phyloP scores from a whole-genome alignment of 768 basidiomycete species.

The Phylloporus scabripes region DNA sequence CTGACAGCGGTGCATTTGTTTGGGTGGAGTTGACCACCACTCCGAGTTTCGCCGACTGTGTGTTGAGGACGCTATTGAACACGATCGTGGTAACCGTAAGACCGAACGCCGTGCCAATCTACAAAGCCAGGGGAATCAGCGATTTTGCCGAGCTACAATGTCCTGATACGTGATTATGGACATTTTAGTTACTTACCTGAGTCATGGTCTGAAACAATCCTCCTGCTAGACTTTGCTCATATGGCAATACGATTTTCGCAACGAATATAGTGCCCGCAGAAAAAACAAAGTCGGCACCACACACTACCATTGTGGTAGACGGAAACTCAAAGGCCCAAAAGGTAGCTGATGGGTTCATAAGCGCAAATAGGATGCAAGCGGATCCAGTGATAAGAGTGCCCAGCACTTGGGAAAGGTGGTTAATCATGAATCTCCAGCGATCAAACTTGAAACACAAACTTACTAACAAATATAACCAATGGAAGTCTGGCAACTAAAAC shows the following conservation, averaged over 20 bases:
- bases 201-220: slow-evolving; percentile 77
- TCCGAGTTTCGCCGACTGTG: slow-evolving; percentile 29
- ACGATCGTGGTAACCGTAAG: slow-evolving; percentile 70
- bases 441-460: not conserved
- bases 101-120: slow-evolving; percentile 68
- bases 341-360: slow-evolving; percentile 49
- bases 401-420: slow-evolving; percentile 28
- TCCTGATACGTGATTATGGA: not conserved
- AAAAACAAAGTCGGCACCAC: slow-evolving; percentile 77
- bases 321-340: slow-evolving; percentile 81
- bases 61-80: slow-evolving; percentile 47
- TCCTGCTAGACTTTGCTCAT: slow-evolving; percentile 73
- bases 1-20: slow-evolving; percentile 29
- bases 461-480: slow-evolving; percentile 54
- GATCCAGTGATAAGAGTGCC: slow-evolving; percentile 56
- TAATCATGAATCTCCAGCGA: not conserved
- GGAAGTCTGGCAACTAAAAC: slow-evolving; percentile 51
- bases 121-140: not conserved
- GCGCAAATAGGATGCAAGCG: slow-evolving; percentile 62
- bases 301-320: slow-evolving; percentile 54
- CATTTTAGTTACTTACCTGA: slow-evolving; percentile 38
- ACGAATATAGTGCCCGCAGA: slow-evolving; percentile 70
- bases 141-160: not conserved
- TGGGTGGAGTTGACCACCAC: slow-evolving; percentile 26
- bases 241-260: slow-evolving; percentile 56